Evolutionary conservation across 2,329 filamentous ascomycete species (phyloP).

Genomic region (Truncatella angustata): DNA sequence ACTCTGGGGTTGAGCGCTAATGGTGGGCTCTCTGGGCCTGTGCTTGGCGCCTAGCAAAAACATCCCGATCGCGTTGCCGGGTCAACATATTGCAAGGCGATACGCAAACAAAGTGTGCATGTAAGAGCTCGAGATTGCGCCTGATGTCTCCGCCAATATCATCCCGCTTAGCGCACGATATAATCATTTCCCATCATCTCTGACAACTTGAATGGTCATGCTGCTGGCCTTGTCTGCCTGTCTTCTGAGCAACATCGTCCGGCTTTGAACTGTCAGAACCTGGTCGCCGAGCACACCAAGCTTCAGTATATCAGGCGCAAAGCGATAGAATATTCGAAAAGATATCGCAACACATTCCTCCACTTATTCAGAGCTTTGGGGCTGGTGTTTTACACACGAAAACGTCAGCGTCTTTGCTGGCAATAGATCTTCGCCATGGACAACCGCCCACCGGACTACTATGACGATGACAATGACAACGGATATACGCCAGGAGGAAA

Average conservation of each 20-base stretch:
- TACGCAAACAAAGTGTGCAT: conserved; percentile 4
- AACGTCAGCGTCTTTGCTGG: conserved; percentile 19
- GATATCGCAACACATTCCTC: background rate
- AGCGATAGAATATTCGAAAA: background rate
- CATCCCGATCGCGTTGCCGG: conserved; percentile 7
- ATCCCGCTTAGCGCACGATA: background rate
- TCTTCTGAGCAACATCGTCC: too few species aligned
- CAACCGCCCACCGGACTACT: conserved; percentile 58
- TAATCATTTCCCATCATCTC: background rate
- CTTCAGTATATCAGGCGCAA: background rate
- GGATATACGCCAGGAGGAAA: conserved; percentile 39
- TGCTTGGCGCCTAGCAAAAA: background rate
- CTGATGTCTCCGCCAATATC: background rate
- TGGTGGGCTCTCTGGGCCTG: background rate
- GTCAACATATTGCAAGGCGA: conserved; percentile 6
- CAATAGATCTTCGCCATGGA: conserved; percentile 40
- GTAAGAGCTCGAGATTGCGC: background rate
- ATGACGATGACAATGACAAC: conserved; percentile 55
- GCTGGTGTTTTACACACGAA: conserved; percentile 16
- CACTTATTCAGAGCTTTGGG: background rate
- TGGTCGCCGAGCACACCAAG: background rate
- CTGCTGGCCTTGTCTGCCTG: conserved; percentile 1
- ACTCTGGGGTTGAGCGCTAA: background rate
- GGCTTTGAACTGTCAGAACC: background rate
- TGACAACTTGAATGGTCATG: too few species aligned